A percentile compares a stretch with the other conserved stretches of the same genome.
Evolutionary conservation across 2,329 filamentous ascomycete genomes (phyloP).

Genomic region (Verticillium nonalfalfae): DNA sequence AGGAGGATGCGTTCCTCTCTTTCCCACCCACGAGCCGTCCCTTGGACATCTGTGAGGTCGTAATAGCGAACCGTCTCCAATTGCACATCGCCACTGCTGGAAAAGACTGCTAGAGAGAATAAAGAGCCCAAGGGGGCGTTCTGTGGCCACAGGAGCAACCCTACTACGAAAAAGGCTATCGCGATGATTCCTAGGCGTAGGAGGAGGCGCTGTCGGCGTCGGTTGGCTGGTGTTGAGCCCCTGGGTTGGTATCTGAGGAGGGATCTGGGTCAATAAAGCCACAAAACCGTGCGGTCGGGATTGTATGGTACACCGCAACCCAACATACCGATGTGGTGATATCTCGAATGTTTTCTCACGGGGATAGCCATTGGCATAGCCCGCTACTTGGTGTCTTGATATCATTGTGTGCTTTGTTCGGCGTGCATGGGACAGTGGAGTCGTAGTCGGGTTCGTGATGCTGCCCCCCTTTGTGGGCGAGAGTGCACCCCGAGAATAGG

Average conservation of each 20-base stretch:
- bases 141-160: slow-evolving; percentile 67
- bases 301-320: too few relatives aligned
- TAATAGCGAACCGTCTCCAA: slow-evolving; percentile 97
- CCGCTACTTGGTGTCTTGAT: slow-evolving; percentile 71
- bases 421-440: slow-evolving; percentile 5
- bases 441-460: neutral
- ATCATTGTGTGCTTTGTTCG: slow-evolving; percentile 56
- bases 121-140: slow-evolving; percentile 52
- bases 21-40: slow-evolving; percentile 91
- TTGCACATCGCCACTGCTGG: slow-evolving; percentile 62
- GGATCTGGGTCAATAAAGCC: neutral
- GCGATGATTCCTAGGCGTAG: slow-evolving; percentile 55
- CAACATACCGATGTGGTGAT: slow-evolving; percentile 72
- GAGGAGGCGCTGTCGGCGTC: slow-evolving; percentile 68
- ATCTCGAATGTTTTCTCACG: slow-evolving; percentile 76
- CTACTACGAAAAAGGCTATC: slow-evolving; percentile 45
- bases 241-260: slow-evolving; percentile 73
- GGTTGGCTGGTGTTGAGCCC: slow-evolving; percentile 61
- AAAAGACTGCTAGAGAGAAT: slow-evolving; percentile 65
- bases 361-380: slow-evolving; percentile 80
- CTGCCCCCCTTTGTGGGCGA: neutral
- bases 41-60: slow-evolving; percentile 85
- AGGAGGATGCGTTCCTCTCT: slow-evolving; percentile 90
- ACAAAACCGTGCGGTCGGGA: neutral
- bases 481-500: neutral